phyloP scores from a whole-genome alignment of 2,329 filamentous ascomycete genomes.

The Penicillium sp. region DNA sequence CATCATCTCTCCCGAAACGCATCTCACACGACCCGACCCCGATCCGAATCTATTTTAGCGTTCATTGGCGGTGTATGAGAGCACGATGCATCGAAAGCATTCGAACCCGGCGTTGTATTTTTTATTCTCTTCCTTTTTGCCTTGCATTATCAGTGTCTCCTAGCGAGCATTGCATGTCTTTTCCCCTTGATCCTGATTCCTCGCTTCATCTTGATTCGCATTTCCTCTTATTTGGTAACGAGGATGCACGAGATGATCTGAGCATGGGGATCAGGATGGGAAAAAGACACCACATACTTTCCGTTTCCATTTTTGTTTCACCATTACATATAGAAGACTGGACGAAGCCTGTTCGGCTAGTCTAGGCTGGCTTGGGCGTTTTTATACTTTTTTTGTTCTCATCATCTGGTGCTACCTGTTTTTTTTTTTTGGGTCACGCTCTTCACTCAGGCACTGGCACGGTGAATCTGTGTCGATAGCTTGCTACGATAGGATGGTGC shows the following conservation, averaged over 20 bases:
- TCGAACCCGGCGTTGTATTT: constrained; percentile 30
- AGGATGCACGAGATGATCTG: neutral
- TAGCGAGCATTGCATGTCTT: constrained; percentile 16
- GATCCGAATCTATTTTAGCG: constrained; percentile 29
- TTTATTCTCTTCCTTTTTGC: constrained; percentile 15
- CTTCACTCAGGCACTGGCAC: constrained; percentile 6
- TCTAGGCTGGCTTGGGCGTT: constrained; percentile 18
- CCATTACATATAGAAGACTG: constrained; percentile 22
- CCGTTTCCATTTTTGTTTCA: constrained; percentile 20
- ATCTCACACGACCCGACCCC: constrained; percentile 26
- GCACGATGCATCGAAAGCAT: constrained; percentile 37
- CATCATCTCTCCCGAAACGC: constrained; percentile 13
- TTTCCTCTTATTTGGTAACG: neutral
- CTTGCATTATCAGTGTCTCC: constrained; percentile 15
- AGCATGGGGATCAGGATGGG: no score
- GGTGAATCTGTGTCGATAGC: constrained; percentile 32
- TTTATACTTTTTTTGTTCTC: constrained; percentile 22
- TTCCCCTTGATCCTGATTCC: neutral
- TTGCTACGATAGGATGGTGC: constrained; percentile 28
- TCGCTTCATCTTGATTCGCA: neutral
- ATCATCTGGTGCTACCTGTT: constrained; percentile 20
- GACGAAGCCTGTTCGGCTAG: neutral
- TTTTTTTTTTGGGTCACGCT: constrained; percentile 10
- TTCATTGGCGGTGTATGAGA: constrained; percentile 38
- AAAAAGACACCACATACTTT: constrained; percentile 4